phyloP scores from a whole-genome alignment of 1,284 basidiomycete species.

The Tilletia setariae region DNA sequence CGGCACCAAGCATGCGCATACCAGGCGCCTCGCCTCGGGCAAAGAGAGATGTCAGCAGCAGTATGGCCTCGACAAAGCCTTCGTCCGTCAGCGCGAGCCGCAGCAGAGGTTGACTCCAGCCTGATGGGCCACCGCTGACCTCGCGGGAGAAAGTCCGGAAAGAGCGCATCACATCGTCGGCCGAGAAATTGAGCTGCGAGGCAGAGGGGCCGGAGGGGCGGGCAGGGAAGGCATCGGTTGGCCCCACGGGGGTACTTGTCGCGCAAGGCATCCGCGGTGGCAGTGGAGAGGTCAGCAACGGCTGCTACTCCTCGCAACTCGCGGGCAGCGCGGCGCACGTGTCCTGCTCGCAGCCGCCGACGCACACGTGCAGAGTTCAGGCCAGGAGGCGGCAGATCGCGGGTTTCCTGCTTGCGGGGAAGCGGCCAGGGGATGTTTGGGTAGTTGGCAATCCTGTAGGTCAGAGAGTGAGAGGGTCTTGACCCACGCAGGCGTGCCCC shows the following conservation, averaged over 20 bases:
- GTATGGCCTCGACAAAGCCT: not conserved
- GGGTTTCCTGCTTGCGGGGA: not conserved
- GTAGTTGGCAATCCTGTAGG: not conserved
- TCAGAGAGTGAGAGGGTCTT: not conserved
- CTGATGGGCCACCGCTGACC: not conserved
- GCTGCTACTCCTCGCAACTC: not conserved
- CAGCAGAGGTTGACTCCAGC: not conserved
- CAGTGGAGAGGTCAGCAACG: not conserved
- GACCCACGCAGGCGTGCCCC: not conserved
- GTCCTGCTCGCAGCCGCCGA: no score
- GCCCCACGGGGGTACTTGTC: not conserved
- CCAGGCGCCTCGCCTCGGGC: not conserved
- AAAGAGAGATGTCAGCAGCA: not conserved
- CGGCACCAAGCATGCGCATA: not conserved
- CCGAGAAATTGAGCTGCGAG: no score
- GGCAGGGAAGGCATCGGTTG: not conserved
- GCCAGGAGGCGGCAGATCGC: no score
- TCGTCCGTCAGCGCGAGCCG: not conserved
- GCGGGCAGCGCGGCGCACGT: not conserved
- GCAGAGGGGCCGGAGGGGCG: no score
- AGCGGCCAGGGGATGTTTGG: not conserved
- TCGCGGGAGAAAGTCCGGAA: not conserved
- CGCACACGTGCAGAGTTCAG: no score
- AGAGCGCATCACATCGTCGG: not conserved
- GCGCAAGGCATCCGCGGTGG: not conserved